These are phyloP conservation scores for Coccomyxa subellipsoidea DNA, from an alignment of 163 green algal genomes.

Conservation along the genomic window DNA sequence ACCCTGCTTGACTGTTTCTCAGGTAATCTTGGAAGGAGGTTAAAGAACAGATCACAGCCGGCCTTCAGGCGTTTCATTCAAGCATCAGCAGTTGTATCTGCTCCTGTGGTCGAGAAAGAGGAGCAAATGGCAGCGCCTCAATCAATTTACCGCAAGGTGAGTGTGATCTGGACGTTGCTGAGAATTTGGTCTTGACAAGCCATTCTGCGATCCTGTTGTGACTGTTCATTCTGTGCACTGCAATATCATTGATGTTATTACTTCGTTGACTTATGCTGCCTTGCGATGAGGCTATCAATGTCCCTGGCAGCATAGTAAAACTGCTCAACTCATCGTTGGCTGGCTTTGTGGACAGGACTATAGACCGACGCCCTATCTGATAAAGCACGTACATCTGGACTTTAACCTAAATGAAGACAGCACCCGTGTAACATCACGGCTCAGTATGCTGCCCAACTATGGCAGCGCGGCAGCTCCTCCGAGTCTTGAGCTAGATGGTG, in stretches of 20 bases:
- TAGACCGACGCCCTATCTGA: constrained; percentile 64
- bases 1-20: not conserved
- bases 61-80: not conserved
- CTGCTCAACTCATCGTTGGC: too few relatives aligned
- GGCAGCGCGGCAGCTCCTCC: not conserved
- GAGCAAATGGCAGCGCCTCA: not conserved
- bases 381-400: constrained; percentile 69
- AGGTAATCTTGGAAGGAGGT: not conserved
- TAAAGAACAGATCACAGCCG: not conserved
- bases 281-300: too few relatives aligned
- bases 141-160: not conserved
- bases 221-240: too few relatives aligned
- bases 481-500: constrained; percentile 1
- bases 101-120: not conserved
- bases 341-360: constrained; percentile 62
- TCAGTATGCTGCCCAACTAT: constrained; percentile 42
- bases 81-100: not conserved
- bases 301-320: too few relatives aligned
- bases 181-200: too few relatives aligned
- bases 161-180: too few relatives aligned
- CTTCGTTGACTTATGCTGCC: too few relatives aligned
- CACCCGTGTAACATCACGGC: constrained; percentile 51
- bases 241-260: too few relatives aligned
- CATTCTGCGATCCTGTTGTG: too few relatives aligned
- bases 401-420: constrained; percentile 87